Evolutionary conservation across 2,329 filamentous ascomycete genomes (phyloP).

Genomic region (Scolecobasidium constrictum): DNA sequence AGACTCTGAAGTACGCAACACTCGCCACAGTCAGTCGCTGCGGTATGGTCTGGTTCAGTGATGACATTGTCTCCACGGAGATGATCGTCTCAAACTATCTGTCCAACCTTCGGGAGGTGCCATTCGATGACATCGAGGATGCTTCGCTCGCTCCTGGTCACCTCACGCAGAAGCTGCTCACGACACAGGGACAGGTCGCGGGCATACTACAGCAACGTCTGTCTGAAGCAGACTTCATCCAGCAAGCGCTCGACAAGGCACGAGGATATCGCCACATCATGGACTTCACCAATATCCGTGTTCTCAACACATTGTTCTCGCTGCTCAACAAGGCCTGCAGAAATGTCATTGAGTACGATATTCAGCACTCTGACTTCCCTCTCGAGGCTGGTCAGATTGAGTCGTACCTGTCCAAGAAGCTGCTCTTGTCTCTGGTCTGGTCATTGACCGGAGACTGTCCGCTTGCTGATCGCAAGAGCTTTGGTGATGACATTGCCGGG

Average conservation of each 20-base stretch:
- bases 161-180: slow-evolving; percentile 54
- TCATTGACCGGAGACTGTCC: slow-evolving; percentile 93
- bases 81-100: slow-evolving; percentile 95
- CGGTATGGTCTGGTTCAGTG: slow-evolving; percentile 99
- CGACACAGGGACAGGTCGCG: slow-evolving; percentile 68
- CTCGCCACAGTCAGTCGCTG: slow-evolving; percentile 98
- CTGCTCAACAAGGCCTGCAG: slow-evolving; percentile 88
- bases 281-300: slow-evolving; percentile 89
- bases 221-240: slow-evolving; percentile 68
- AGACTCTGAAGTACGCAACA: slow-evolving; percentile 93
- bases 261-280: slow-evolving; percentile 86
- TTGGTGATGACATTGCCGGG: slow-evolving; percentile 73
- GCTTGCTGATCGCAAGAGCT: slow-evolving; percentile 72
- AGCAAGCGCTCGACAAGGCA: slow-evolving; percentile 65
- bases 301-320: slow-evolving; percentile 87
- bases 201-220: slow-evolving; percentile 68
- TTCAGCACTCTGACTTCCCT: slow-evolving; percentile 87
- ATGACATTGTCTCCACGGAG: slow-evolving; percentile 83
- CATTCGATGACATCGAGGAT: slow-evolving; percentile 93
- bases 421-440: slow-evolving; percentile 88
- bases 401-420: slow-evolving; percentile 82
- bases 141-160: slow-evolving; percentile 57
- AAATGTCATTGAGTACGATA: slow-evolving; percentile 90
- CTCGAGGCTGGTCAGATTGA: slow-evolving; percentile 85
- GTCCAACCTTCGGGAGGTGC: slow-evolving; percentile 65